Conservation (phyloP, 352 stramenopile species). For the Blastocystis sp. region DNA sequence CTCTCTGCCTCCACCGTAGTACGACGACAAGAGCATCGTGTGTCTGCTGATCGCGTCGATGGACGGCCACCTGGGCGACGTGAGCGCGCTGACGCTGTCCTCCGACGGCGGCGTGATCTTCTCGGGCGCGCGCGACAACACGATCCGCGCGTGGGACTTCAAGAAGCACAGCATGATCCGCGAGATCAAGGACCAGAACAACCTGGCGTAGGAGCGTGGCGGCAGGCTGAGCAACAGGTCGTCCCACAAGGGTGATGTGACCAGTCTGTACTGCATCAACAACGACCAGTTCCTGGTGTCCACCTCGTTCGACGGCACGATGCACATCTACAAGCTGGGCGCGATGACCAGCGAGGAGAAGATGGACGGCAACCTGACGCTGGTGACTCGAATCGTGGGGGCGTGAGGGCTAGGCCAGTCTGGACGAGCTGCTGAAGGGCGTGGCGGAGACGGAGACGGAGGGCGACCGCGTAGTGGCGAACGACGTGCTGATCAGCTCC, state of each 20-base stretch:
- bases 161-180: constrained; percentile 47
- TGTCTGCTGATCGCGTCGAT: constrained; percentile 40
- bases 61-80: constrained; percentile 68
- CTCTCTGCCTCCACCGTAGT: neutral
- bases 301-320: constrained; percentile 26
- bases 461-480: neutral
- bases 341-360: neutral
- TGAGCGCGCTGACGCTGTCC: constrained; percentile 23
- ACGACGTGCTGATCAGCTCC: constrained; percentile 13
- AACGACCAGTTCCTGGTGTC: neutral
- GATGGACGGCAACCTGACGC: neutral
- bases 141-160: constrained; percentile 61
- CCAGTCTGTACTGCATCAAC: constrained; percentile 9
- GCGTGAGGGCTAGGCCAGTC: neutral
- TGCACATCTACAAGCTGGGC: constrained; percentile 56
- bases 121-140: constrained; percentile 18
- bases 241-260: constrained; percentile 49
- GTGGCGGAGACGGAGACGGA: neutral
- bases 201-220: neutral
- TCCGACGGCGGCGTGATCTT: no score
- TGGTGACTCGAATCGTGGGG: no score
- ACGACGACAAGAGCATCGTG: constrained; percentile 48
- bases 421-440: constrained; percentile 52
- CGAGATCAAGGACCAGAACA: constrained; percentile 65
- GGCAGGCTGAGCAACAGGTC: neutral